These are phyloP conservation scores for Monosporascus cannonballus DNA, from an alignment of 2,329 filamentous ascomycete genomes.

Conservation along the genomic window DNA sequence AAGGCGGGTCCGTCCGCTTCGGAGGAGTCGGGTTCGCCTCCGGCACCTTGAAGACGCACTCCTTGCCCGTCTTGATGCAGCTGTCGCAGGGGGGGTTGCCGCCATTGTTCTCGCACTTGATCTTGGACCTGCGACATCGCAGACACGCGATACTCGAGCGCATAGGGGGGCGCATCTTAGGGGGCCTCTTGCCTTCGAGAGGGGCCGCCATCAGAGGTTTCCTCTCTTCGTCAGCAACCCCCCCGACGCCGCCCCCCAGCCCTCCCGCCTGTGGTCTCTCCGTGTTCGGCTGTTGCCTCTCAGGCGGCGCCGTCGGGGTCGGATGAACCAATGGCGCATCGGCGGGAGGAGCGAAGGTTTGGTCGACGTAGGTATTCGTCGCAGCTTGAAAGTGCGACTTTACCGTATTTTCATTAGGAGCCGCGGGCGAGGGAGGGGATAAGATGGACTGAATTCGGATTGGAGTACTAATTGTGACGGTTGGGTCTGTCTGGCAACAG, in stretches of 20 bases:
- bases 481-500: conserved; percentile 29
- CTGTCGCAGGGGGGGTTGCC: conserved; percentile 66
- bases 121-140: conserved; percentile 72
- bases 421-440: conserved; percentile 37
- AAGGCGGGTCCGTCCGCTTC: conserved; percentile 36
- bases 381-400: conserved; percentile 24
- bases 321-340: conserved; percentile 23
- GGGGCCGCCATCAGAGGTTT: conserved; percentile 26
- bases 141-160: conserved; percentile 75
- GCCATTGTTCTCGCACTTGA: conserved; percentile 79
- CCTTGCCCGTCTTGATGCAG: conserved; percentile 64
- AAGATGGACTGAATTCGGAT: conserved; percentile 46
- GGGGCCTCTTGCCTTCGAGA: conserved; percentile 35
- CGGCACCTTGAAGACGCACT: conserved; percentile 61
- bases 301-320: conserved; percentile 18
- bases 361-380: conserved; percentile 32
- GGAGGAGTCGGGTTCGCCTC: conserved; percentile 35
- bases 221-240: conserved; percentile 23
- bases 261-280: conserved; percentile 16
- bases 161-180: conserved; percentile 49
- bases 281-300: conserved; percentile 19
- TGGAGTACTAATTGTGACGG: conserved; percentile 45
- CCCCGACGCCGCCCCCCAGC: conserved; percentile 15
- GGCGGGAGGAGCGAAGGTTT: conserved; percentile 24
- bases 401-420: conserved; percentile 30